phyloP scores from a whole-genome alignment of 2,329 filamentous ascomycete species.

The Fusarium cicatricum region DNA sequence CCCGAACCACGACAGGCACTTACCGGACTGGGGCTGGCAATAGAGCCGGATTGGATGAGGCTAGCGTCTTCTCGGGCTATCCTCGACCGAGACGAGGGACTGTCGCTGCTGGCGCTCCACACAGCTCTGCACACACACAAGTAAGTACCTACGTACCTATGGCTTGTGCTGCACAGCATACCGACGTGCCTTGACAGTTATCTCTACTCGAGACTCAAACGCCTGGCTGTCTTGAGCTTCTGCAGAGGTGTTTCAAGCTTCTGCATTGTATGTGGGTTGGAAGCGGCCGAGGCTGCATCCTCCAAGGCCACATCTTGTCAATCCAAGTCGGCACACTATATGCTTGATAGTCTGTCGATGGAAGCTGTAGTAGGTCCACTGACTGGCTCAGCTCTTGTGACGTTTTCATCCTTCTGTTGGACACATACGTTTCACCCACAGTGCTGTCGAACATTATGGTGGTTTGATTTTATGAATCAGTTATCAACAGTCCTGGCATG shows the following conservation, averaged over 20 bases:
- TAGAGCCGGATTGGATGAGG: slow-evolving; percentile 8
- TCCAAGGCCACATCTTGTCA: neutral
- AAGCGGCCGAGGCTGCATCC: neutral
- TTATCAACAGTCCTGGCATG: no score
- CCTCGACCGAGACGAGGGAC: slow-evolving; percentile 16
- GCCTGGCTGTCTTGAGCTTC: slow-evolving; percentile 7
- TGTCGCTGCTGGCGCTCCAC: neutral
- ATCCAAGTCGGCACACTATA: neutral
- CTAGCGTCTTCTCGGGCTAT: slow-evolving; percentile 20
- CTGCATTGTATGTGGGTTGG: neutral
- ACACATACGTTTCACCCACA: no score
- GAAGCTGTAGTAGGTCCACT: no score
- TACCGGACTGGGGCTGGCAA: neutral
- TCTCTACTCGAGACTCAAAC: neutral
- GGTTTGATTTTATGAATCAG: no score
- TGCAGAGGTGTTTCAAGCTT: neutral
- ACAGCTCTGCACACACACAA: neutral
- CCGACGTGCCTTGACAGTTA: neutral
- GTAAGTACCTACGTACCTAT: neutral
- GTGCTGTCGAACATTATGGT: no score
- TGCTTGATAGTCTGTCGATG: neutral
- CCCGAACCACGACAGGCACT: slow-evolving; percentile 5
- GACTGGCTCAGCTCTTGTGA: no score
- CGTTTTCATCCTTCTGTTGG: no score
- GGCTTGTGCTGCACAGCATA: neutral